phyloP scores from a whole-genome alignment of 2,329 filamentous ascomycete genomes.

The Claviceps paspali region DNA sequence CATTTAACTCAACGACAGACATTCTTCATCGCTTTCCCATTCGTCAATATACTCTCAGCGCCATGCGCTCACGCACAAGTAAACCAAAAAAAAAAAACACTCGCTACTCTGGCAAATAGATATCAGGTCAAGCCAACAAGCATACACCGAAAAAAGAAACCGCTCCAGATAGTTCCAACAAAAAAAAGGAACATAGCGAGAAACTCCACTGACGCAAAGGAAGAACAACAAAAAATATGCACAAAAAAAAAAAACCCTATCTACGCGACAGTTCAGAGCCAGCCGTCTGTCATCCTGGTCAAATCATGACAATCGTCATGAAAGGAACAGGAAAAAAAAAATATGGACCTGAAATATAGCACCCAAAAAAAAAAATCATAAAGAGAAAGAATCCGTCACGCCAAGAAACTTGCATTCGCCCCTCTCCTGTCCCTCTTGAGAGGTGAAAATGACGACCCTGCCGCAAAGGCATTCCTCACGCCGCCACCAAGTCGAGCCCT shows the following conservation, averaged over 20 bases:
- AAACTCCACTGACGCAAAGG: neutral
- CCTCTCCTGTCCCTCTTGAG: conserved; percentile 55
- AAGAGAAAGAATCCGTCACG: conserved; percentile 14
- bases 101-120: too few species aligned
- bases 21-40: too few species aligned
- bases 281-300: conserved; percentile 2
- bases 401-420: conserved; percentile 44
- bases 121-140: too few species aligned
- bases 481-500: conserved; percentile 10
- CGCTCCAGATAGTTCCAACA: neutral
- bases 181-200: neutral
- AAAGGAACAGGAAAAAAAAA: too few species aligned
- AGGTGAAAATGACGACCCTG: conserved; percentile 48
- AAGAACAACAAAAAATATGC: too few species aligned
- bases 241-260: neutral
- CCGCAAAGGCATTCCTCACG: conserved; percentile 32
- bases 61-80: too few species aligned
- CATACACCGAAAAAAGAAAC: neutral
- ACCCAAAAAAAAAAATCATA: too few species aligned
- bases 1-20: too few species aligned
- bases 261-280: neutral
- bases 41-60: too few species aligned
- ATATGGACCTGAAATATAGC: too few species aligned
- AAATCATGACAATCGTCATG: too few species aligned
- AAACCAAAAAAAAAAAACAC: too few species aligned